Evolutionary conservation across 2,329 filamentous ascomycete genomes (phyloP), one percentile per base, ranked within the genome.

Genomic region (Lachnellula cervina): DNA sequence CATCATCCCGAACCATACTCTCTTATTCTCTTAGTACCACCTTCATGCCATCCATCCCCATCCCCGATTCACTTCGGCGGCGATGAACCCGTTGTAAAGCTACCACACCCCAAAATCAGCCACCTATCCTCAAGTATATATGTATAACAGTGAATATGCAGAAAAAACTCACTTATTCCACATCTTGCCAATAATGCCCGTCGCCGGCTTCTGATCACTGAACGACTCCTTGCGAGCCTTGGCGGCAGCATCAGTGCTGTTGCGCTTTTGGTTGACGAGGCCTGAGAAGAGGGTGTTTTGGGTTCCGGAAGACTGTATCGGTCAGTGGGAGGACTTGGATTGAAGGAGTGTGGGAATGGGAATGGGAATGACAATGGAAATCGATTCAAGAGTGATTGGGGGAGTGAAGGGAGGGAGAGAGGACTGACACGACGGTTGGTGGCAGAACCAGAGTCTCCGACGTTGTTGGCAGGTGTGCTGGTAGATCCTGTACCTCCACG

Each of bases 221-320:
- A 73, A 79, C 57, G 73, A 76, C 21, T 70, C 64, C 35, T 74
- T 66, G 46, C 76, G 67, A 2, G 67, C 69, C 6, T 65, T 61
- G 42, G 72, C 63, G 2, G 62, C 60, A 0, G 70, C 66, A 61
- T 77, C 74, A 9, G 52, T 55, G 1, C 66, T 69, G 40, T 72
- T 71, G 11, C 76, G 71, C 60, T 79, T 79, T 65, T 76, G 74
- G 28, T 67, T 70, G 5, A 71, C 70, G 57, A 78, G 66, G 32
- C 71, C 70, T 3, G 68, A 60, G 60, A 73, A 74, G 17, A 64
- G 66, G 21, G 55, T 58, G 14, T 57, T 53, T 4, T 49, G 49
- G 57, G 57, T 56, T 32, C 28, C 28, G 4, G 62, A 66, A 40
- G 37, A 19, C 51, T 42, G 57, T 62, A 37, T 28, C 0, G 9